These are phyloP conservation scores for Plasmodium inui DNA, from an alignment of 169 alveolate genomes.

Conservation along the genomic window DNA sequence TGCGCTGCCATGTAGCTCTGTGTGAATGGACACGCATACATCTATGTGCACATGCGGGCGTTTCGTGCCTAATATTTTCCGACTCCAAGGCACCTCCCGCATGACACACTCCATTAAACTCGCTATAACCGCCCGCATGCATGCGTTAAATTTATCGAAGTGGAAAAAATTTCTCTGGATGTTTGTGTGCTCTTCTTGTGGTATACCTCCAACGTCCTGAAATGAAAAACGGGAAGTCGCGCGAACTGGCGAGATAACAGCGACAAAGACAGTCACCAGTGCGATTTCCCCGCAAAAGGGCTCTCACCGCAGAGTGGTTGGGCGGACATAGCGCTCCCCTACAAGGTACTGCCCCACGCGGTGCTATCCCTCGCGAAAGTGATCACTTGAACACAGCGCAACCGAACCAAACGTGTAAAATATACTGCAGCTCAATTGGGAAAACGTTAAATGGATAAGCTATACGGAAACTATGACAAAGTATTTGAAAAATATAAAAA, in stretches of 20 bases:
- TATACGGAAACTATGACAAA: constrained; percentile 74
- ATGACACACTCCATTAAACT: background rate
- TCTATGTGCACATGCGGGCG: background rate
- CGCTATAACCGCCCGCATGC: background rate
- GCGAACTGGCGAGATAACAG: background rate
- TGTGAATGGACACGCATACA: background rate
- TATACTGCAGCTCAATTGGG: background rate
- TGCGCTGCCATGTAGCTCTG: background rate
- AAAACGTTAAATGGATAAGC: constrained; percentile 61
- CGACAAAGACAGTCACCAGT: background rate
- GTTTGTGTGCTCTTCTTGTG: background rate
- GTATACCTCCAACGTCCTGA: background rate
- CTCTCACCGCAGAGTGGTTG: background rate
- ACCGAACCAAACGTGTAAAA: background rate
- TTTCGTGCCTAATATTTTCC: background rate
- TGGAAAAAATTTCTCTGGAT: background rate
- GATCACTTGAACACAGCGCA: background rate
- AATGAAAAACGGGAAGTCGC: constrained; percentile 3
- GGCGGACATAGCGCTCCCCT: background rate
- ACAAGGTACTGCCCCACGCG: background rate
- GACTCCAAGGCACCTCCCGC: background rate
- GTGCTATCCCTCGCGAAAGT: background rate
- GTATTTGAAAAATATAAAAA: constrained; percentile 60
- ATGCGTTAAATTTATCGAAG: background rate
- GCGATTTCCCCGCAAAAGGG: background rate